Base-by-base conservation (phyloP, 1,284 basidiomycete species). In the Ustilago trichophora region DNA sequence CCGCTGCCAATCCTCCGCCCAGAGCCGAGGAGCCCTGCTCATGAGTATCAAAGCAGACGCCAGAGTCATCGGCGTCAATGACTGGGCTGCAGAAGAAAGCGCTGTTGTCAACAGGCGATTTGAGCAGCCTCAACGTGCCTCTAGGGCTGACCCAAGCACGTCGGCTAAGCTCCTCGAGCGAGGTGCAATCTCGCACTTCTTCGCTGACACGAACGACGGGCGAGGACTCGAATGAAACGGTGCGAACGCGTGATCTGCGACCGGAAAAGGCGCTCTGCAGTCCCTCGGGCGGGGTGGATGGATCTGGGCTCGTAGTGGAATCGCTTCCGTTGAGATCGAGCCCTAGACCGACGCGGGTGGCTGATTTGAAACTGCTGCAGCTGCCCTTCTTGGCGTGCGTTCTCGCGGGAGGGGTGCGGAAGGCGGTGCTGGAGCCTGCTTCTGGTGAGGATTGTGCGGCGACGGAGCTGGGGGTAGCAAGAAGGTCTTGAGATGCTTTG, bases 71-170 rank as follows among this genome's bases (percentile, higher is more conserved):
- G 18, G 27, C 57, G n/a, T 60, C 56, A 2, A 52, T 15, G 6
- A 46, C 38, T 15, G 70, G 52, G 25, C 51, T 58, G 50, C 52
- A 52, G 33, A 70, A 70, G 33, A 59, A 45, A n/a, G 55, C 66
- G 19, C 51, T 45, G 8, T 56, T 35, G 10, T 70, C 66, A 35
- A 64, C 48, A 12, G 66, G 59, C 15, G 66, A 70, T 32, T 42
- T 50, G 43, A 70, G 60, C 48, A 74, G 51, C 18, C 72, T 60
- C 42, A 76, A 41, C 16, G 66, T 73, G 7, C 73, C 73, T 13
- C 48, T 54, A 1, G 69, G 57, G 18, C 72, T 71, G 16, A 76
- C 65, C 56, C 73, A 73, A n/a, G 73, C 73, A 42, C 69, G 65
- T 11, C 65, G 64, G 33, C 69, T 76, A 32, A 76, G 67, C 15